Percentiles rank a stretch among this genome's conserved stretches.
Evolutionary conservation across 192 early-diverging fungal species (phyloP).

Genomic region (Thamnidium elegans): DNA sequence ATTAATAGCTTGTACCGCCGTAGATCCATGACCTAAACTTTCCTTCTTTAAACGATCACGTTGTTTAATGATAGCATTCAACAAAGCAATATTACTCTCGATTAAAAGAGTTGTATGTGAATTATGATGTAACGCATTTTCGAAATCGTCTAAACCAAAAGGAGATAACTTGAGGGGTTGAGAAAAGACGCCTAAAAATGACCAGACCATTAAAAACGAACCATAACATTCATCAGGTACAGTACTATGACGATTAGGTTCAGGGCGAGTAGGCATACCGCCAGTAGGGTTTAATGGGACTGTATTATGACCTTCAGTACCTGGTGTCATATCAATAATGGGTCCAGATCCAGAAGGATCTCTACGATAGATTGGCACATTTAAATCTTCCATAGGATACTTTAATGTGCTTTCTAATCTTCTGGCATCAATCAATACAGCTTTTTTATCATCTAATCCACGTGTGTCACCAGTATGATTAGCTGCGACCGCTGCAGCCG

Average conservation of each 20-base stretch:
- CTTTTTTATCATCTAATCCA: constrained; percentile 20
- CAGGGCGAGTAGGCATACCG: constrained; percentile 39
- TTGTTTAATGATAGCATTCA: constrained; percentile 48
- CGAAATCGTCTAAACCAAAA: constrained; percentile 76
- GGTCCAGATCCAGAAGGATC: constrained; percentile 6
- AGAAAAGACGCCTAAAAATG: constrained; percentile 64
- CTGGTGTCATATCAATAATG: constrained; percentile 11
- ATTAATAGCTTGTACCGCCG: background rate
- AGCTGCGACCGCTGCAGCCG: background rate
- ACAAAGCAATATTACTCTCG: constrained; percentile 48
- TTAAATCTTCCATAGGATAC: constrained; percentile 85
- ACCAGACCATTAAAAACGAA: constrained; percentile 60
- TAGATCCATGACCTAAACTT: constrained; percentile 15
- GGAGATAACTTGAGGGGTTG: constrained; percentile 67
- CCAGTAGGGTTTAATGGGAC: constrained; percentile 18
- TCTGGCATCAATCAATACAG: constrained; percentile 31
- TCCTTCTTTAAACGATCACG: constrained; percentile 6
- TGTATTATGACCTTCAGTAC: background rate
- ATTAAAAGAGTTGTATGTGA: constrained; percentile 40
- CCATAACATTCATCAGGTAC: constrained; percentile 46
- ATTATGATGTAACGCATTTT: constrained; percentile 54
- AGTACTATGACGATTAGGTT: constrained; percentile 33
- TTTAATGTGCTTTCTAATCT: constrained; percentile 40
- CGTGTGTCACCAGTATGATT: constrained; percentile 9
- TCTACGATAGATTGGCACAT: constrained; percentile 46